Evolutionary conservation across 805 yeast genomes (phyloP).

Genomic region (Saccharomycopsis guyanensis): DNA sequence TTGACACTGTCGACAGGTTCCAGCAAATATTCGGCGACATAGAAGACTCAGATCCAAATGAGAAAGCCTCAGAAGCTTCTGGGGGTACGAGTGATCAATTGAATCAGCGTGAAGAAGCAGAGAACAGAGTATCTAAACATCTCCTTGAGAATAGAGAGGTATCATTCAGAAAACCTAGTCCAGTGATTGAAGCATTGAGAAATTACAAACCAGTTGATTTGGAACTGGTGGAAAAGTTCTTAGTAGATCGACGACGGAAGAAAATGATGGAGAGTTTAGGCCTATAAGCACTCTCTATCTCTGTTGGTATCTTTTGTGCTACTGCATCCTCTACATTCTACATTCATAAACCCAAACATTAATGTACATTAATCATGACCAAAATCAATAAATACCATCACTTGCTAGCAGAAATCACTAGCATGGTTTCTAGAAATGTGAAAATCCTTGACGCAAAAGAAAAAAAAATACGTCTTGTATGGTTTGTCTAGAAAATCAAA

Average conservation of each 20-base stretch:
- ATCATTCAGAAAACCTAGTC: background rate
- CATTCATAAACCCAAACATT: too few relatives aligned
- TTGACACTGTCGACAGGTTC: background rate
- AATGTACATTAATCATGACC: too few relatives aligned
- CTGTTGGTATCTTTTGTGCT: too few relatives aligned
- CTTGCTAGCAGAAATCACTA: too few relatives aligned
- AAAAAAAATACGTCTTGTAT: too few relatives aligned
- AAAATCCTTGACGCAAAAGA: too few relatives aligned
- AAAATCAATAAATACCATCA: too few relatives aligned
- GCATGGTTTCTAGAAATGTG: too few relatives aligned
- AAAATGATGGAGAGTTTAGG: slow-evolving; percentile 14
- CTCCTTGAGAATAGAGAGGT: background rate
- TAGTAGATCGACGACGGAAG: slow-evolving; percentile 14
- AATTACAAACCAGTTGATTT: background rate
- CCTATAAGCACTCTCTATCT: background rate
- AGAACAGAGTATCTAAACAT: background rate
- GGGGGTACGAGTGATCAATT: background rate
- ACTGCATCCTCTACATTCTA: too few relatives aligned
- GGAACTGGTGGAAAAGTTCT: slow-evolving; percentile 9
- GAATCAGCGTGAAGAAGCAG: background rate
- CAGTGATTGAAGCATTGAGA: background rate
- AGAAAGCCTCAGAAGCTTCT: too few relatives aligned
- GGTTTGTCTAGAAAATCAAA: too few relatives aligned
- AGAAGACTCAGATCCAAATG: background rate
- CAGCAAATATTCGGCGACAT: background rate